Conservation (phyloP, 2,329 filamentous ascomycete genomes). For the Fusarium heterosporum region DNA sequence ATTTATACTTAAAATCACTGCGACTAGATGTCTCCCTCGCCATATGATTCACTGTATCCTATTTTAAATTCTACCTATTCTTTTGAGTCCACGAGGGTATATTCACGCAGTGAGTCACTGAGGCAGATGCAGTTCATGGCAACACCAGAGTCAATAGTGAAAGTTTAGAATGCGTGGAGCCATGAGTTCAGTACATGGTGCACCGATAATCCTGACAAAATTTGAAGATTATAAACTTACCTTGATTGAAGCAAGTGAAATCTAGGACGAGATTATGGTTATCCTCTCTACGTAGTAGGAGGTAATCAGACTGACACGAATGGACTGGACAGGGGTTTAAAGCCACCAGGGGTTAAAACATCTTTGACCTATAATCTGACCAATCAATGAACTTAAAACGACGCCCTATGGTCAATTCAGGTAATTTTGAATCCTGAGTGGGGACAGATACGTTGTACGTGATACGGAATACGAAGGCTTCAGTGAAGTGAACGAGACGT, state of each 20-base stretch:
- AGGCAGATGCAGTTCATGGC: too few species aligned
- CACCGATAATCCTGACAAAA: background rate
- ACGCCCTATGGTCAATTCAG: background rate
- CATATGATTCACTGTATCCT: too few species aligned
- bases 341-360: background rate
- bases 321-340: background rate
- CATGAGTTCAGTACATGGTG: too few species aligned
- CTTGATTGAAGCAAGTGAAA: background rate
- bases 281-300: background rate
- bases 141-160: too few species aligned
- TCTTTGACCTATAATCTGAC: background rate
- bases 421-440: background rate
- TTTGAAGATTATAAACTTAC: background rate
- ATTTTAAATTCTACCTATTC: too few species aligned
- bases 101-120: too few species aligned
- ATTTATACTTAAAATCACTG: too few species aligned
- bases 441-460: background rate
- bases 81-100: too few species aligned
- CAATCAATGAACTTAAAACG: background rate
- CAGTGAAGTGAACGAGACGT: background rate
- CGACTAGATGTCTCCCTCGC: too few species aligned
- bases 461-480: background rate
- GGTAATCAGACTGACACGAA: background rate
- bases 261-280: background rate
- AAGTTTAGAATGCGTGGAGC: too few species aligned